Base-by-base conservation (phyloP, 192 early-diverging fungal species). In the Mortierella hygrophila region DNA sequence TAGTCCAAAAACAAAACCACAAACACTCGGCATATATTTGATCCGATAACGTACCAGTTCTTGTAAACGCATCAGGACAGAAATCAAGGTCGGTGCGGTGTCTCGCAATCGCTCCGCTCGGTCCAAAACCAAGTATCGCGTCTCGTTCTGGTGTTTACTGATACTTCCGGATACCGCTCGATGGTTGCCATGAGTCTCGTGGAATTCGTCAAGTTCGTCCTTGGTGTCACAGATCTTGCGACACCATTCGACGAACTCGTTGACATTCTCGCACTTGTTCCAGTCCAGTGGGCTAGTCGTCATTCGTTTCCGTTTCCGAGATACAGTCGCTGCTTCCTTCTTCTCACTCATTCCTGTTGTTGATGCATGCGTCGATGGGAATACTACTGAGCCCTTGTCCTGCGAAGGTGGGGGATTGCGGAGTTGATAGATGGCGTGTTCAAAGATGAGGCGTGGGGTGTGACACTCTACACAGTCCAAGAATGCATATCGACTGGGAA, bases 381-480 rank as follows among this genome's bases (percentile, higher is more conserved):
- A 72, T 82, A 9, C 11, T 15, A 93, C 29, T 87, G 76, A 72
- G 92, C 93, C 63, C 90, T 89, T 13, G 70, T 80, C 29, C 54
- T 44, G 29, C 40, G 44, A 11, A 18, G 49, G 93, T 38, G 76
- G 79, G n/a, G 89, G 88, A 0, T 88, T 93, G 4, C 90, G 79
- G 78, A 93, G 91, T 55, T 95, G 91, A 76, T 95, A 93, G 72
- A 97, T 89, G 21, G 91, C 91, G 35, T 92, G 92, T 68, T 98
- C 96, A 88, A 97, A 96, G 37, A 98, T 79, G 71, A 96, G 88
- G 4, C 96, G 91, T 29, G 94, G 91, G 1, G 95, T 93, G 75
- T 93, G 92, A 71, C 95, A 94, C 83, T 97, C 96, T 10, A 96
- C 87, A 79, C 95, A 95, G 87, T 95, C 94, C 9, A 97, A 78